Base-by-base conservation (phyloP, 371 early-diverging fungal genomes). In the Apophysomyces ossiformis region DNA sequence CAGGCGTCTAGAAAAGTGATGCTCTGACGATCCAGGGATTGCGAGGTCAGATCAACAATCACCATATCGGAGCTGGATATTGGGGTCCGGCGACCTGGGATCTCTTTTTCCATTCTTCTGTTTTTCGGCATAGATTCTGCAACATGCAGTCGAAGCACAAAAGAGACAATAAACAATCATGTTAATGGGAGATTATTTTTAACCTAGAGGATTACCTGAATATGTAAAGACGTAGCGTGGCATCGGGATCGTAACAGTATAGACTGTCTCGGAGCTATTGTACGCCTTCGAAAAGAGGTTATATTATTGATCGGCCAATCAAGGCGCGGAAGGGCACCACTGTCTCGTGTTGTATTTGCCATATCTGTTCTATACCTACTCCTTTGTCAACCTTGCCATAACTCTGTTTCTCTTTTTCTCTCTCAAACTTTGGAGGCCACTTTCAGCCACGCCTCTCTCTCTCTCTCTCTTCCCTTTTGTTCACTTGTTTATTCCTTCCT, bases 401-500 rank as follows among this genome's bases (percentile, higher is more conserved):
- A 50, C 54, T 50, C 54, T 50, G 35, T 50, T 50, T 50, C 35
- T 50, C 21, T 45, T n/a, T 18, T 45, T 45, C 32, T 26, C 32
- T 26, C 32, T 26, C 32, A 26, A 26, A 41, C 18, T 50, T 50
- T 21, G 21, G 54, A 50, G 54, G 54, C 54, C 21, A 21, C 21
- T 26, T 11, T 50, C 54, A 18, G 21, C 18, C 54, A 26, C 54
- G 54, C 54, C 54, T 50, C 21, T 18, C n/a, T 50, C 21, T 18
- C 58, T 38, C 18, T 60, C 16, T 60, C 15, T 44, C 50, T 60
- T 35, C 35, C 41, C 35, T n/a, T 41, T 58, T 44, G 36, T 47
- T 36, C 21, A 35, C 37, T 37, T 60, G 38, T 69, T 46, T 43
- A 37, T 36, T 63, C 38, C 54, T 63, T 39, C 37, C 56, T 58